Evolutionary conservation across 1,284 basidiomycete genomes (phyloP).

Genomic region (Sporisorium graminicola): DNA sequence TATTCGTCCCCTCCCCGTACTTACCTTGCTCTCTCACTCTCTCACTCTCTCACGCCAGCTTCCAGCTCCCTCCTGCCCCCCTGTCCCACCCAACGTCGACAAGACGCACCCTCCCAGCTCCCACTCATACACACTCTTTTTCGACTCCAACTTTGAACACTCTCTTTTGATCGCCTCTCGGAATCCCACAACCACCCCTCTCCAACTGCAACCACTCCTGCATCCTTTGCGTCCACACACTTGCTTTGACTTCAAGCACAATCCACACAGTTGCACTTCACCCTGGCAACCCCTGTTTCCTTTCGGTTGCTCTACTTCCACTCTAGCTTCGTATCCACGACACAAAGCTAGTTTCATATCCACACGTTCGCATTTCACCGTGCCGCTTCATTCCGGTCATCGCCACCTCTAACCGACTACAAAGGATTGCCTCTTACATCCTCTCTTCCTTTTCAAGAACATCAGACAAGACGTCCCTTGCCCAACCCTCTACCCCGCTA

Average conservation of each 20-base stretch:
- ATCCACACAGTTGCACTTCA: not conserved
- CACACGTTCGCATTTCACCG: not conserved
- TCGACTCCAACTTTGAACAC: slow-evolving; percentile 29
- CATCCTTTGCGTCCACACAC: slow-evolving; percentile 9
- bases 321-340: not conserved
- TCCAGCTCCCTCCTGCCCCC: not conserved
- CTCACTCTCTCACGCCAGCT: slow-evolving; percentile 24
- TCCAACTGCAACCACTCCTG: slow-evolving; percentile 2
- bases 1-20: slow-evolving; percentile 5
- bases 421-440: slow-evolving; percentile 2
- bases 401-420: not conserved
- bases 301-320: not conserved
- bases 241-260: not conserved
- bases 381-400: not conserved
- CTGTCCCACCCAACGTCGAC: not conserved
- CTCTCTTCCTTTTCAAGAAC: not conserved
- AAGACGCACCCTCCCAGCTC: not conserved
- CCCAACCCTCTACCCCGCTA: not conserved
- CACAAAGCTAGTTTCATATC: not conserved
- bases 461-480: not conserved
- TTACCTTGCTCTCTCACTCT: slow-evolving; percentile 21
- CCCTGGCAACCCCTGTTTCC: not conserved
- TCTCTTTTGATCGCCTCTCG: slow-evolving; percentile 9
- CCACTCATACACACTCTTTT: slow-evolving; percentile 23
- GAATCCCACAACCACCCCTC: slow-evolving; percentile 9